Percentiles rank a stretch among this genome's conserved stretches.
Conservation (phyloP, 495 filamentous ascomycete genomes). For the Polyplosphaeria fusca region DNA sequence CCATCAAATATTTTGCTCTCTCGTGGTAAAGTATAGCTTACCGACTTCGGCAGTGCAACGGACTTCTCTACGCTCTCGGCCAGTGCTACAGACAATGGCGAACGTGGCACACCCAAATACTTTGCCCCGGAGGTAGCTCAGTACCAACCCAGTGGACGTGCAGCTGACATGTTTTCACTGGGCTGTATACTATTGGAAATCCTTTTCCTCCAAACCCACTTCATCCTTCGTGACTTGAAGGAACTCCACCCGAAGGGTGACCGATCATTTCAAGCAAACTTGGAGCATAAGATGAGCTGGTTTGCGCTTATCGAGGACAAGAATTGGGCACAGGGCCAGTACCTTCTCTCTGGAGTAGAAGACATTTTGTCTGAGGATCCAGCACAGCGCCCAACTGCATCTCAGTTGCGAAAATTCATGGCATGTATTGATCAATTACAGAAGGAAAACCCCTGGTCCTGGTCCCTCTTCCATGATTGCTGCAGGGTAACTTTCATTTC, state of each 20-base stretch:
- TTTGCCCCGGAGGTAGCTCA: conserved; percentile 30
- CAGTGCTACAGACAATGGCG: conserved; percentile 27
- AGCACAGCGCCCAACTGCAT: no score
- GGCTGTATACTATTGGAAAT: conserved; percentile 29
- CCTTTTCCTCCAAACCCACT: neutral
- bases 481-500: no score
- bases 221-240: conserved; percentile 2
- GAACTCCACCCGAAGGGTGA: conserved; percentile 1
- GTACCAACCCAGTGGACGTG: conserved; percentile 17
- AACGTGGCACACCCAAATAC: conserved; percentile 31
- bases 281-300: neutral
- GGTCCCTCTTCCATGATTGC: no score
- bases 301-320: no score
- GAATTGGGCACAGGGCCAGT: no score
- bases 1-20: conserved; percentile 29
- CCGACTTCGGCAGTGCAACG: conserved; percentile 28
- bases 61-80: conserved; percentile 28
- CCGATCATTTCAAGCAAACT: conserved; percentile 23
- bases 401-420: no score
- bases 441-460: no score
- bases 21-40: conserved; percentile 18
- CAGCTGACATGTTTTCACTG: conserved; percentile 31
- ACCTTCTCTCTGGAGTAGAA: no score
- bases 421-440: no score
- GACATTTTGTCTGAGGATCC: no score